Percentiles rank a stretch among this genome's conserved stretches.
Evolutionary conservation across 306 rosid species (phyloP).

Genomic region (Chamaecrista fasciculata): DNA sequence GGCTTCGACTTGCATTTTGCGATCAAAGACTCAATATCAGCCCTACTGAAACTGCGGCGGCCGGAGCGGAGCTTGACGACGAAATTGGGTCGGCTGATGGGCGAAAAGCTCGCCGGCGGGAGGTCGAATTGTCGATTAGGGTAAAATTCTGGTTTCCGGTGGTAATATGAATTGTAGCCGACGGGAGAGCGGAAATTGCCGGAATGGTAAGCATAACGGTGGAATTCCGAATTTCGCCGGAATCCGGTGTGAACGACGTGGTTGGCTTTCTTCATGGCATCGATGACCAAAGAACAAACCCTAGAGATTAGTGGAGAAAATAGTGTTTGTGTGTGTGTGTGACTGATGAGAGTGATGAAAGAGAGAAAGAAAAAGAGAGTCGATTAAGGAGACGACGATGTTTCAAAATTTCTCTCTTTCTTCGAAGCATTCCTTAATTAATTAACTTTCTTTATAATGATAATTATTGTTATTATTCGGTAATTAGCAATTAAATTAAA

Average conservation of each 20-base stretch:
- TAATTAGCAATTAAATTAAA: too few relatives aligned
- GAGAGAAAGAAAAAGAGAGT: background rate
- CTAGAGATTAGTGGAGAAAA: constrained; percentile 11
- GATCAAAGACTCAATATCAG: constrained; percentile 39
- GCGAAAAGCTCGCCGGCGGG: constrained; percentile 21
- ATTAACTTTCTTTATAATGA: too few relatives aligned
- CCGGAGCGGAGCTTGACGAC: constrained; percentile 38
- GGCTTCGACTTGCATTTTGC: constrained; percentile 39
- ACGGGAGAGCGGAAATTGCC: background rate
- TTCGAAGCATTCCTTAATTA: too few relatives aligned
- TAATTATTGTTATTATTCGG: too few relatives aligned
- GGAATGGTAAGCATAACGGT: background rate
- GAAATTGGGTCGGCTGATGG: constrained; percentile 32
- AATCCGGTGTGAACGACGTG: background rate
- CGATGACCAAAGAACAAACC: constrained; percentile 26
- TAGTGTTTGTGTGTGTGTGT: background rate
- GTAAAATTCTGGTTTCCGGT: background rate
- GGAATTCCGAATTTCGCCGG: constrained; percentile 1
- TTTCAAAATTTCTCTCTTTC: background rate
- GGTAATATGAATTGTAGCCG: background rate
- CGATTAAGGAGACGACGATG: background rate
- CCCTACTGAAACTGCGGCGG: background rate
- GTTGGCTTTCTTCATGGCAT: constrained; percentile 43
- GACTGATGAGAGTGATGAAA: background rate
- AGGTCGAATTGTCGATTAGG: constrained; percentile 16